These are phyloP conservation scores for Penicillium maclennaniae DNA, from an alignment of 495 filamentous ascomycete genomes.

Conservation along the genomic window DNA sequence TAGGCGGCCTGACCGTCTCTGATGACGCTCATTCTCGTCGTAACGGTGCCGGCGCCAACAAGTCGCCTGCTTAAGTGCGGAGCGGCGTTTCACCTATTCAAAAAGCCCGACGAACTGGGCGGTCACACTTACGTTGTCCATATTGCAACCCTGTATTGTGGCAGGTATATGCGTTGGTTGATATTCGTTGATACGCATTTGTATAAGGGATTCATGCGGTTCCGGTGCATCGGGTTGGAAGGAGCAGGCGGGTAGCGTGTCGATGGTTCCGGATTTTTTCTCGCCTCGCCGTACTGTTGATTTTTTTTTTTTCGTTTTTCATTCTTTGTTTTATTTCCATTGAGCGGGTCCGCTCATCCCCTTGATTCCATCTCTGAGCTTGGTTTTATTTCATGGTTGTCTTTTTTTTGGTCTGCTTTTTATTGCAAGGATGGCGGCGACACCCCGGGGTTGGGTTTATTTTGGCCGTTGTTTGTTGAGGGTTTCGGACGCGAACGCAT, in stretches of 20 bases:
- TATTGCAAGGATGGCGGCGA: slow-evolving; percentile 26
- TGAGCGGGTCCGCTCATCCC: slow-evolving; percentile 24
- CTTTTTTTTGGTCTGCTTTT: slow-evolving; percentile 27
- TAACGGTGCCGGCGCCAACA: slow-evolving; percentile 59
- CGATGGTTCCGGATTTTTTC: slow-evolving; percentile 32
- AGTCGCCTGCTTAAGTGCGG: slow-evolving; percentile 43
- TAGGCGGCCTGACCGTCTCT: slow-evolving; percentile 75
- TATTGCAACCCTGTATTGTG: slow-evolving; percentile 36
- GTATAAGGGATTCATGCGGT: slow-evolving; percentile 49
- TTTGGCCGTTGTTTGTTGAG: slow-evolving; percentile 25
- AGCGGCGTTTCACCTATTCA: slow-evolving; percentile 18
- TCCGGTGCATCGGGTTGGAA: slow-evolving; percentile 50
- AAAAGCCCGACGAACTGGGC: slow-evolving; percentile 19
- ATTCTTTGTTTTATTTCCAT: slow-evolving; percentile 32
- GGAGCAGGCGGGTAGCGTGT: slow-evolving; percentile 49
- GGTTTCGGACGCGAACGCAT: slow-evolving; percentile 23
- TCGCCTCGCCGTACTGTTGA: slow-evolving; percentile 30
- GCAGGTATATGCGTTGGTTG: slow-evolving; percentile 59
- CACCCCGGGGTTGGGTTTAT: slow-evolving; percentile 16
- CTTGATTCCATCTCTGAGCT: slow-evolving; percentile 40
- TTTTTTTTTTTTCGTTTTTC: slow-evolving; percentile 25
- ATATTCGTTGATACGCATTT: slow-evolving; percentile 56
- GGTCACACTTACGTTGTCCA: slow-evolving; percentile 38
- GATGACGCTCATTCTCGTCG: slow-evolving; percentile 73
- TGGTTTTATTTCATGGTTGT: slow-evolving; percentile 12